Base-by-base conservation (phyloP, 805 yeast species). In the Starmerella kuoi region DNA sequence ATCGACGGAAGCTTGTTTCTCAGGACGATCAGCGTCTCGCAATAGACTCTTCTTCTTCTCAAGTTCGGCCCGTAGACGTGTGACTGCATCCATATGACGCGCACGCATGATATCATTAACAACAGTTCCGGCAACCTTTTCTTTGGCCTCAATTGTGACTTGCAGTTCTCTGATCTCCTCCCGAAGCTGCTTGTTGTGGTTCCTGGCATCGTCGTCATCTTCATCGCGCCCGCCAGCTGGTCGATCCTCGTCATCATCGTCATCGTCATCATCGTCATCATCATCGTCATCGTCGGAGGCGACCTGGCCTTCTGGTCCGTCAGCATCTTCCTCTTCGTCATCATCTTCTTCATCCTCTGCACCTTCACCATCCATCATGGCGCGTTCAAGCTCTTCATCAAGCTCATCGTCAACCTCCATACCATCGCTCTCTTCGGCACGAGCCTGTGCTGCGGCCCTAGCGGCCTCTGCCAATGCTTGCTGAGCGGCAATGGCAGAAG, bases 101-200 rank as follows among this genome's bases (percentile, higher is more conserved):
- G 79, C 81, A 56, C 79, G 76, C 74, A 91, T 70, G 63, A 88
- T 79, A 52, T 88, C 87, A 57, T 85, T 85, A 38, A 76, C 70
- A 3, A 76, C 68, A 15, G 87, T 86, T 18, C 70, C 74, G 37
- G 84, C 72, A 53, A 82, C 86, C 35, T 69, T 68, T 58, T 74
- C 75, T 55, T 88, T 87, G 53, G 77, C 79, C 41, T 70, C 74
- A 39, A 91, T 79, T 0, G 88, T 86, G 14, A 70, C 54, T 57
- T 82, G 86, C 46, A 91, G 68, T 55, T 91, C 98, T 5, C 69
- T 63, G 44, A 91, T 77, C 59, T 87, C 96, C 61, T 88, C 97
- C 47, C 74, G 75, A 42, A 91, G 65, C 50, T 85, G 69, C 54
- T 82, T 86, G 51, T 69, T 69, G 58, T 83, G 83, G 52, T 77